Evolutionary conservation across 345 rosid genomes (phyloP), one percentile per base, ranked within the genome.

Genomic region (Ailanthus altissimus): DNA sequence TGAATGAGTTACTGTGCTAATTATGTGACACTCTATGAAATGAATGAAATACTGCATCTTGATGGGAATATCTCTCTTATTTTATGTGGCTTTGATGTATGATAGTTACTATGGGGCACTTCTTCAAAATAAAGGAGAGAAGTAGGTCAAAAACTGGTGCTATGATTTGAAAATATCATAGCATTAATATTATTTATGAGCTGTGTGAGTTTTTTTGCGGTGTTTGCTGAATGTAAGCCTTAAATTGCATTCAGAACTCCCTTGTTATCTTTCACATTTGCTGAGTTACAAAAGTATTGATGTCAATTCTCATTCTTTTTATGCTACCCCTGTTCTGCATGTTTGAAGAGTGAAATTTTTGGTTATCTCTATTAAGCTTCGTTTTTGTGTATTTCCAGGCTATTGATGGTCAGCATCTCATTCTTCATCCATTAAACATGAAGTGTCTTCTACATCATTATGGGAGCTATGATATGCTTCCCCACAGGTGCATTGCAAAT

Each of bases 371-470:
- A 43, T 62, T 72, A 74, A 80, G 49, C 71, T 74, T 32, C 77
- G 23, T n/a, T 66, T 49, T 13, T 71, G 11, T 85, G 54, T 81
- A 67, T 81, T 87, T 84, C 75, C 89, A 96, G 99, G 97, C 88
- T 63, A 86, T 83, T 81, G 99, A 96, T 79, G 99, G 99, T 72
- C 98, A 96, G 86, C 91, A 88, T 80, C 80, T 93, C 80, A 90
- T 96, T 85, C 91, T 96, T 81, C 98, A 93, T 65, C 84, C 94
- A 10, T 81, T 92, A 77, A 93, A 92, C 76, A 80, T 96, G 97
- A 93, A 92, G 79, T 89, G 97, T 80, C 97, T 95, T 78, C 82
- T 93, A 72, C 93, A 90, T 76, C 92, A 93, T 81, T 93, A 91
- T 81, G 98, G 99, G 68, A 89, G 89, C 89, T 84, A 87, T 81